Evolutionary conservation across 1,139 yeast species (phyloP), one percentile per base, ranked within the genome.

Genomic region (Candida labiduridarum): DNA sequence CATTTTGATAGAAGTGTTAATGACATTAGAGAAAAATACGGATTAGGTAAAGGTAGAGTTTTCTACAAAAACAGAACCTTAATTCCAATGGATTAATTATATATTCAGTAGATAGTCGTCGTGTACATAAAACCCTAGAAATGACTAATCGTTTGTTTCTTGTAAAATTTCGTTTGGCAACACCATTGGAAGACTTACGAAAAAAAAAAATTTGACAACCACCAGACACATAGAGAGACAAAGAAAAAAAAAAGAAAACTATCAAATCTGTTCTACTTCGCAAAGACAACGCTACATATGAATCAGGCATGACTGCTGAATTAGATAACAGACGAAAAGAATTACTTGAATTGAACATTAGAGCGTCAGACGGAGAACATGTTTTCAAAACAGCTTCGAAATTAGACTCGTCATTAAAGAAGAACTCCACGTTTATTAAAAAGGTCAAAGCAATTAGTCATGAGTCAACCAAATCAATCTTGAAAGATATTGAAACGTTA

Each of bases 391-490:
- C 69, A 0, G 62, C 74, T 1, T 55, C 63, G 14, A 76, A 79
- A 44, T 71, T 86, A 14, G 97, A 92, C 62, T 75, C 96, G 0
- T 85, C 94, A 47, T 71, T 92, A 54, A 92, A 91, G 73, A 89
- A 87, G 64, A 90, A 92, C 63, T 85, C 91, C 4, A 87, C 91
- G 0, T 89, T 90, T 59, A 85, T 90, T 51, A 87, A 86, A 62
- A 87, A 87, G 59, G 67, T 90, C 47, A 78, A 85, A 54, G 74
- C 80, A 3, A 69, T 90, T 41, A 78, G 71, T 36, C 66, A 71
- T 27, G 74, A 71, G 44, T 72, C 70, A 40, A 61, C 58, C 45
- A 59, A 63, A 4, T 64, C 76, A 4, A 66, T 89, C 4, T 54
- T 89, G 30, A 79, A 80, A 50, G 96, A 90, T 51, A 77, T 91